Evolutionary conservation across 2,329 filamentous ascomycete species (phyloP).

Genomic region (Pseudogymnoascus sp.): DNA sequence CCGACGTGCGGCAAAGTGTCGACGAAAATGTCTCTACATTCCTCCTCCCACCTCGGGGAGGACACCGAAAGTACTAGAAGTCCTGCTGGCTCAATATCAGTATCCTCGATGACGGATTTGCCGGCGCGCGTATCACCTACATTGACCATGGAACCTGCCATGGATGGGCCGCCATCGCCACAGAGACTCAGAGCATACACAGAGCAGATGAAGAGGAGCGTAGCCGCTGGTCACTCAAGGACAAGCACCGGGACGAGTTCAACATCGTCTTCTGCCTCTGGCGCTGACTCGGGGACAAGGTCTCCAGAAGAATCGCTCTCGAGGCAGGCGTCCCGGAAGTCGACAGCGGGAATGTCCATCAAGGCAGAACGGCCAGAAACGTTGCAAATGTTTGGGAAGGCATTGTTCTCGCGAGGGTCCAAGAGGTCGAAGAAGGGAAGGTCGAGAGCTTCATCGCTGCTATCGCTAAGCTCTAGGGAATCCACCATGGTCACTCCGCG

Average conservation of each 20-base stretch:
- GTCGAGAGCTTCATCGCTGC: constrained; percentile 4
- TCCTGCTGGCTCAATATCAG: constrained; percentile 7
- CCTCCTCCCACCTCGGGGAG: background rate
- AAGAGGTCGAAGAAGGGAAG: constrained; percentile 45
- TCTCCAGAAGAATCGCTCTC: constrained; percentile 36
- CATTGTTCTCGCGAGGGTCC: constrained; percentile 47
- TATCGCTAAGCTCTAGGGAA: background rate
- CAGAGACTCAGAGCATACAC: constrained; percentile 51
- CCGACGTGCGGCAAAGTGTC: background rate
- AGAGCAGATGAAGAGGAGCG: constrained; percentile 49
- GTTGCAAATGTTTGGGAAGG: constrained; percentile 51
- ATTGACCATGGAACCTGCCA: constrained; percentile 48
- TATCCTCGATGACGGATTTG: background rate
- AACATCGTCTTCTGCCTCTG: constrained; percentile 46
- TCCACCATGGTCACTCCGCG: constrained; percentile 2
- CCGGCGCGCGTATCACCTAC: constrained; percentile 16
- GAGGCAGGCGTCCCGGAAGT: constrained; percentile 49
- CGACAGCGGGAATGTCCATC: constrained; percentile 44
- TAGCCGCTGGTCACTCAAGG: constrained; percentile 39
- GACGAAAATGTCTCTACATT: constrained; percentile 5
- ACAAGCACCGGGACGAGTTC: constrained; percentile 44
- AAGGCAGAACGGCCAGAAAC: constrained; percentile 49
- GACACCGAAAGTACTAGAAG: background rate
- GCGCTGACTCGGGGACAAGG: constrained; percentile 27
- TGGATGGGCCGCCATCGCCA: constrained; percentile 55